Conservation (phyloP, 2,329 filamentous ascomycete species). For the Claviceps citrina region DNA sequence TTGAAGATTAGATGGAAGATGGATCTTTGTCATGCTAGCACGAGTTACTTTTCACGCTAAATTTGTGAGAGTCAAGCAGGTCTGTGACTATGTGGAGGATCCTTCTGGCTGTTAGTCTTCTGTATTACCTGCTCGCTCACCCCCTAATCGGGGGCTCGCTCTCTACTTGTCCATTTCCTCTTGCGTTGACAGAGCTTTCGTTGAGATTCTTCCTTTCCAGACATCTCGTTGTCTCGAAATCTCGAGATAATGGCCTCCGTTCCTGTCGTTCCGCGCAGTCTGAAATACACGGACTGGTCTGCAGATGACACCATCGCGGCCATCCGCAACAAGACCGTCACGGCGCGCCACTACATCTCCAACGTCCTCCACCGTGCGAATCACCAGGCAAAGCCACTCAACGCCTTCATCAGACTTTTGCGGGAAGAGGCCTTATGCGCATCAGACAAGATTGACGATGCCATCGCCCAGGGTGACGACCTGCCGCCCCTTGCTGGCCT, state of each 20-base stretch:
- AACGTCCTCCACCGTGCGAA: conserved; percentile 1
- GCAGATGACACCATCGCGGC: conserved; percentile 2
- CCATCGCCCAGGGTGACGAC: conserved; percentile 4
- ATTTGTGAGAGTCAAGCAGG: neutral
- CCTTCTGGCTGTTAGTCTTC: no score
- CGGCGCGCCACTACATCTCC: conserved; percentile 4
- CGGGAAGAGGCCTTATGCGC: conserved; percentile 1
- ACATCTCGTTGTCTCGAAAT: no score
- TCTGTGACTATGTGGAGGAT: no score
- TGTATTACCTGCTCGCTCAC: no score
- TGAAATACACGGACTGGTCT: neutral
- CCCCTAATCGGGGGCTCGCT: no score
- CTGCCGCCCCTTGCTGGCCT: conserved; percentile 10
- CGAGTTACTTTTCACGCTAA: neutral
- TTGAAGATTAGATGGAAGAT: neutral
- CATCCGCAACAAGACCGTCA: conserved; percentile 1
- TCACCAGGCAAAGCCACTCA: neutral
- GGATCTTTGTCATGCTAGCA: neutral
- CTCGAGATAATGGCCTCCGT: neutral
- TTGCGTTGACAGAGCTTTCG: no score
- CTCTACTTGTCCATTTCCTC: no score
- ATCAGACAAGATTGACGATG: conserved; percentile 1
- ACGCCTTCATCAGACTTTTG: conserved; percentile 3
- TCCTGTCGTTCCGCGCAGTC: neutral
- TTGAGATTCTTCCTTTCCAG: no score